phyloP scores from a whole-genome alignment of 176 grass and related monocot species.

The Panicum miliaceum region DNA sequence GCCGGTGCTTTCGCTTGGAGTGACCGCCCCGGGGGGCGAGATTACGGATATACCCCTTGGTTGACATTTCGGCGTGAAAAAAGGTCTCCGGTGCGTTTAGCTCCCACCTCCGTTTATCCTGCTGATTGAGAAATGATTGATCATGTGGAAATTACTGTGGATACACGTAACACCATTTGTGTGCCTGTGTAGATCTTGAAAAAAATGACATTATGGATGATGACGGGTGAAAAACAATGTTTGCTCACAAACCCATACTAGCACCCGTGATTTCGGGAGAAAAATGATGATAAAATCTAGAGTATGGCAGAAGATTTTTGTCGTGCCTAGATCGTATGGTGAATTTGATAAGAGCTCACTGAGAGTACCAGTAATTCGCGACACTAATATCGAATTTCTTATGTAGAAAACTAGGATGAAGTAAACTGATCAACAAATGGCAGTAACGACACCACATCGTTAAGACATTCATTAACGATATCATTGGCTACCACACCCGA shows the following conservation, averaged over 20 bases:
- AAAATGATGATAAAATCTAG: too few relatives aligned
- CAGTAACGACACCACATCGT: too few relatives aligned
- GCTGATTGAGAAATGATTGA: not conserved
- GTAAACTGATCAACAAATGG: too few relatives aligned
- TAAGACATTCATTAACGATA: too few relatives aligned
- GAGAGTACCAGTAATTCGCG: too few relatives aligned
- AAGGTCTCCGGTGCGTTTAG: not conserved
- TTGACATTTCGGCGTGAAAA: not conserved
- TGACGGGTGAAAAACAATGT: not conserved
- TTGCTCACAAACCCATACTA: not conserved
- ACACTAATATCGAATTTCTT: too few relatives aligned
- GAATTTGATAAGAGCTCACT: too few relatives aligned
- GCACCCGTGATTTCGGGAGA: too few relatives aligned
- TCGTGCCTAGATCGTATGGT: too few relatives aligned
- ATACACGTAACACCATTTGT: not conserved
- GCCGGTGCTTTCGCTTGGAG: conserved; percentile 30
- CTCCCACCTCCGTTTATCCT: not conserved
- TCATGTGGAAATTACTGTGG: not conserved
- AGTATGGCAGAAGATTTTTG: too few relatives aligned
- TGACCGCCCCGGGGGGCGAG: not conserved
- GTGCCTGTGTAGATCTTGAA: not conserved
- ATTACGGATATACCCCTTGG: conserved; percentile 34
- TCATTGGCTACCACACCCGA: too few relatives aligned
- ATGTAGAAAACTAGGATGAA: too few relatives aligned
- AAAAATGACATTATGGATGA: not conserved